A percentile compares a stretch with the other conserved stretches of the same genome.
Evolutionary conservation across 1,284 basidiomycete genomes (phyloP).

Genomic region (Ceratobasidium sp.): DNA sequence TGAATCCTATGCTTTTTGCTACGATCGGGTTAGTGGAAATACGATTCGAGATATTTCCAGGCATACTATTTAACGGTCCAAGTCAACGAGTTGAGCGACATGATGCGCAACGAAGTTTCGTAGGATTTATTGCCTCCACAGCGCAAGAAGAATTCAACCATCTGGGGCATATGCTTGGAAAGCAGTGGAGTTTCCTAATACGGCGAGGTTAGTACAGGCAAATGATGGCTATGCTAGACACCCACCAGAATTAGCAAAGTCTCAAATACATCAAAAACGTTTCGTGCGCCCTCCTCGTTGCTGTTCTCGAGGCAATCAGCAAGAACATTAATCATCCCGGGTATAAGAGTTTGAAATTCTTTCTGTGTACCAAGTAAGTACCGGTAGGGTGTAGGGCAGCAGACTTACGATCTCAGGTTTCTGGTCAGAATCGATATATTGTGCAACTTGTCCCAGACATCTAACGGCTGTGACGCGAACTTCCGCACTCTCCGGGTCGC

Average conservation of each 20-base stretch:
- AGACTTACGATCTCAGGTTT: slow-evolving; percentile 84
- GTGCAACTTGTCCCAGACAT: slow-evolving; percentile 90
- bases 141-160: slow-evolving; percentile 90
- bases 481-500: slow-evolving; percentile 89
- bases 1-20: slow-evolving; percentile 98
- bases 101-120: slow-evolving; percentile 87
- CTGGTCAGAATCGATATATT: slow-evolving; percentile 92
- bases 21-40: slow-evolving; percentile 32
- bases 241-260: slow-evolving; percentile 90
- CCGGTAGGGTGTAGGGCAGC: slow-evolving; percentile 4
- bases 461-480: slow-evolving; percentile 92
- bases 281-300: slow-evolving; percentile 86
- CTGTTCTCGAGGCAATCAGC: slow-evolving; percentile 86
- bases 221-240: slow-evolving; percentile 44
- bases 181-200: slow-evolving; percentile 90
- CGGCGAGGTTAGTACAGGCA: slow-evolving; percentile 41
- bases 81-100: slow-evolving; percentile 93
- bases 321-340: slow-evolving; percentile 91
- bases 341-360: slow-evolving; percentile 90
- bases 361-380: slow-evolving; percentile 63
- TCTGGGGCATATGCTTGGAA: slow-evolving; percentile 87
- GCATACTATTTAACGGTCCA: slow-evolving; percentile 94
- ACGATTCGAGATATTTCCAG: slow-evolving; percentile 19
- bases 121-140: slow-evolving; percentile 86
- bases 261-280: slow-evolving; percentile 96